phyloP scores from a whole-genome alignment of 768 basidiomycete species.

The Pleurotus tuoliensis region DNA sequence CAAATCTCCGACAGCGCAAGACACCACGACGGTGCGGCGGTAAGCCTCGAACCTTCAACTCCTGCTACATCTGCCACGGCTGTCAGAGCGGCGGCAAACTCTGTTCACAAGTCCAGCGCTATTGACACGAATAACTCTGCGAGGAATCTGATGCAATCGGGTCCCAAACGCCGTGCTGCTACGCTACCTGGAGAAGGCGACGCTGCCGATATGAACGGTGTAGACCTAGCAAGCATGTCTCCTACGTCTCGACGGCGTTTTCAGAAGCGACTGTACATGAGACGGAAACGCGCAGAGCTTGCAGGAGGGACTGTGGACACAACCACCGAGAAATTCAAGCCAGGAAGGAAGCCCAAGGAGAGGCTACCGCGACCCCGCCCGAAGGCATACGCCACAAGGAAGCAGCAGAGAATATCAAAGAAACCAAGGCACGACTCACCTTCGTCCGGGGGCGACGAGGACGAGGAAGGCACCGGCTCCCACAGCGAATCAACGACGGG shows the following conservation, averaged over 20 bases:
- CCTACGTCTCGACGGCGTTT: constrained; percentile 51
- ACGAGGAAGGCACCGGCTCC: constrained; percentile 1
- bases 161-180: not conserved
- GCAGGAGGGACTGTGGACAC: constrained; percentile 29
- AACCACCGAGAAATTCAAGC: constrained; percentile 29
- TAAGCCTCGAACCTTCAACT: too few species aligned
- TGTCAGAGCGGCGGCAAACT: too few species aligned
- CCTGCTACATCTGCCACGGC: too few species aligned
- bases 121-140: too few species aligned
- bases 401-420: not conserved
- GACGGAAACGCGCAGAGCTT: constrained; percentile 56
- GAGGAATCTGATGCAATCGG: not conserved
- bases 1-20: not conserved
- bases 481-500: not conserved
- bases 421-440: not conserved
- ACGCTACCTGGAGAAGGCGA: constrained; percentile 7
- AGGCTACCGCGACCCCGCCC: constrained; percentile 17
- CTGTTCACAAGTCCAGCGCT: too few species aligned
- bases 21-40: too few species aligned
- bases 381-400: constrained; percentile 8
- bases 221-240: constrained; percentile 26
- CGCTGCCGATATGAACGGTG: not conserved
- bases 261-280: constrained; percentile 68
- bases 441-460: not conserved
- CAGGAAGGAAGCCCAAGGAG: constrained; percentile 27